Conservation (phyloP, 2,329 filamentous ascomycete genomes). For the Pseudogymnoascus sp. region DNA sequence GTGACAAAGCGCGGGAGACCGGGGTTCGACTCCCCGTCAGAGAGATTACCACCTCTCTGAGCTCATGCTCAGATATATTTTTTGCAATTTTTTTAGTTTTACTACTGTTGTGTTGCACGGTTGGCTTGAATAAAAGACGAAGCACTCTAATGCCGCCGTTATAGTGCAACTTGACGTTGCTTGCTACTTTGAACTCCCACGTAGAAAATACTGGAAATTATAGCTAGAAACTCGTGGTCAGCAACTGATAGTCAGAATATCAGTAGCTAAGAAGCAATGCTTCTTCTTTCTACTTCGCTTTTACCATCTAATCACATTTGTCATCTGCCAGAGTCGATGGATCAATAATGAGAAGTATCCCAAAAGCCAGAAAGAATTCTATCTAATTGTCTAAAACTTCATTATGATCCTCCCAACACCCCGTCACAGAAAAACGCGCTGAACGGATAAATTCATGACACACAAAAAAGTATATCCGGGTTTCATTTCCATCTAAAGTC, state of each 20-base stretch:
- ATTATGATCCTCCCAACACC: neutral
- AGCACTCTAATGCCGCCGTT: no score
- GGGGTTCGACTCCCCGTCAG: slow-evolving; percentile 17
- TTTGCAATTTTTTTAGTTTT: neutral
- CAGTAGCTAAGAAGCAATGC: neutral
- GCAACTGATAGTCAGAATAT: no score
- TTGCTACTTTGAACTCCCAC: neutral
- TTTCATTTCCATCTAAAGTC: slow-evolving; percentile 10
- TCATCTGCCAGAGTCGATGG: neutral
- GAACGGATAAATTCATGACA: slow-evolving; percentile 1
- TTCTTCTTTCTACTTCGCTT: neutral
- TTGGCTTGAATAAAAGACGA: no score
- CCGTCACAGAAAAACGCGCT: neutral
- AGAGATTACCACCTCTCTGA: slow-evolving; percentile 12
- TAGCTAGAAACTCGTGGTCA: neutral
- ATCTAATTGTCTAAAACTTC: slow-evolving; percentile 1
- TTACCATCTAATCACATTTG: neutral
- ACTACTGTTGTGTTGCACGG: no score
- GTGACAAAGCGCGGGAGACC: slow-evolving; percentile 17
- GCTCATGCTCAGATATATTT: slow-evolving; percentile 8
- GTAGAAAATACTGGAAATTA: no score
- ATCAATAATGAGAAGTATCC: neutral
- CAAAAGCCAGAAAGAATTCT: slow-evolving; percentile 1
- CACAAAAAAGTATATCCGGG: slow-evolving; percentile 7
- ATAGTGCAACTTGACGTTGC: neutral